Evolutionary conservation across 352 stramenopile species (phyloP).

Genomic region (Aphanomyces euteiches): DNA sequence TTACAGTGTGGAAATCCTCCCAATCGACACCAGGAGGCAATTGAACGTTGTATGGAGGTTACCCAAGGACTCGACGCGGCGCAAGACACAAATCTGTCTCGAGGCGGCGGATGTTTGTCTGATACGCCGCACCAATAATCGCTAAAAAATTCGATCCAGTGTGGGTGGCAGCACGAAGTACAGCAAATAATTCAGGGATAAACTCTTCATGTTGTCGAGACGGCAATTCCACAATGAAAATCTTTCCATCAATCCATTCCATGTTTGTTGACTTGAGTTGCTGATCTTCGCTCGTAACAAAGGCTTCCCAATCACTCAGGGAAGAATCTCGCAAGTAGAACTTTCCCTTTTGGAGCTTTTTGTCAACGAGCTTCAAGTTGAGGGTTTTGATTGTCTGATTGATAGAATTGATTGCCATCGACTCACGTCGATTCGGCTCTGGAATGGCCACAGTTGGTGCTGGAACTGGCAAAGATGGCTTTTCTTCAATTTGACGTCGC

Average conservation of each 20-base stretch:
- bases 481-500: conserved; percentile 30
- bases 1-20: conserved; percentile 19
- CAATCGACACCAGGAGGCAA: conserved; percentile 16
- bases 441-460: conserved; percentile 24
- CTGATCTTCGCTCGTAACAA: conserved; percentile 29
- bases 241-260: conserved; percentile 27
- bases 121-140: conserved; percentile 15
- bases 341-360: conserved; percentile 29
- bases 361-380: conserved; percentile 25
- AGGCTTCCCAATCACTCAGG: conserved; percentile 26
- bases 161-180: conserved; percentile 20
- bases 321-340: conserved; percentile 26
- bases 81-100: conserved; percentile 18
- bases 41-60: conserved; percentile 17
- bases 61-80: conserved; percentile 18
- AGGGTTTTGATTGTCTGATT: conserved; percentile 27
- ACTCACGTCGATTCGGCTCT: conserved; percentile 28
- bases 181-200: conserved; percentile 18
- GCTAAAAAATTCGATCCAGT: conserved; percentile 8
- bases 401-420: conserved; percentile 28
- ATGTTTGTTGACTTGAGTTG: conserved; percentile 30
- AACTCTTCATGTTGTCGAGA: conserved; percentile 16
- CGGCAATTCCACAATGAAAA: conserved; percentile 30
- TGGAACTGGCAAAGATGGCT: conserved; percentile 28
- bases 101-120: conserved; percentile 20